phyloP scores from a whole-genome alignment of 2,329 filamentous ascomycete genomes.

The Tolypocladium sp. region DNA sequence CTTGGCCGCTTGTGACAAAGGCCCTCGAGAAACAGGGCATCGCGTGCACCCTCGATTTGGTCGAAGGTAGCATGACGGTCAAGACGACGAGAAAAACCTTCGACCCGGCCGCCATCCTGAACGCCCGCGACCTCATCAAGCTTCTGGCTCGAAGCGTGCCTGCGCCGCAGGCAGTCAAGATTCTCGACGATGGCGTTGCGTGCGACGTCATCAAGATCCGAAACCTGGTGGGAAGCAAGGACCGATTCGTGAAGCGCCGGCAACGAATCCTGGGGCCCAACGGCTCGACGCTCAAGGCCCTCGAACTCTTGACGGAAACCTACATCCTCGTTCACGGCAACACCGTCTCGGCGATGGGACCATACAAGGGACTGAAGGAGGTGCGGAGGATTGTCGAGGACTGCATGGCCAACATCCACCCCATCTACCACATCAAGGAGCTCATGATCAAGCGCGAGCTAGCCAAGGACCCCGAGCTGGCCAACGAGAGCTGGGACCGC shows the following conservation, averaged over 20 bases:
- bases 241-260: constrained; percentile 87
- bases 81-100: constrained; percentile 88
- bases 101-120: constrained; percentile 87
- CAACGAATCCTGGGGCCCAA: constrained; percentile 88
- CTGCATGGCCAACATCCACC: constrained; percentile 95
- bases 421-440: constrained; percentile 72
- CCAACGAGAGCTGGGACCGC: constrained; percentile 85
- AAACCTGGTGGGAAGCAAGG: constrained; percentile 83
- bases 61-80: constrained; percentile 94
- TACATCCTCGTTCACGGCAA: constrained; percentile 97
- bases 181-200: constrained; percentile 83
- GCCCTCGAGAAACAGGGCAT: constrained; percentile 81
- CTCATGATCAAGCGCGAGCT: constrained; percentile 91
- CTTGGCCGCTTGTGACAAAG: constrained; percentile 85
- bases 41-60: constrained; percentile 83
- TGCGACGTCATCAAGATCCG: constrained; percentile 96
- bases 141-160: constrained; percentile 85
- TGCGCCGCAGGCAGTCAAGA: constrained; percentile 86
- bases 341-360: constrained; percentile 86
- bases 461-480: constrained; percentile 79
- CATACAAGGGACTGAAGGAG: constrained; percentile 88
- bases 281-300: constrained; percentile 85
- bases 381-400: constrained; percentile 83
- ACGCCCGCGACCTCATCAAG: constrained; percentile 90
- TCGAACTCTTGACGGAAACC: constrained; percentile 83